These are phyloP conservation scores for Quercus parvula DNA, from an alignment of 306 rosid species.

Conservation along the genomic window DNA sequence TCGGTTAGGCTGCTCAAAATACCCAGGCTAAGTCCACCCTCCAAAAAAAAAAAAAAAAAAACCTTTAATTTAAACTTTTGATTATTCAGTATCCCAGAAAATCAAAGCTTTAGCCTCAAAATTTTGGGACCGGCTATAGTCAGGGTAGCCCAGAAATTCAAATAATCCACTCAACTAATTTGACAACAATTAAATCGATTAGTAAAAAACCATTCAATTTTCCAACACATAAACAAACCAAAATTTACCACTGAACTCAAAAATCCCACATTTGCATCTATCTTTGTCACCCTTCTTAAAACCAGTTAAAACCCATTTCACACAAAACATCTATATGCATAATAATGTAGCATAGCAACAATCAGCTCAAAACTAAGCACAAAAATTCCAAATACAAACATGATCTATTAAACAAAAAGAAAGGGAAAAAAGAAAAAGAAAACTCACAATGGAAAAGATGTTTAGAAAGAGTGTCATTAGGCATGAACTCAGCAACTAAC, in stretches of 20 bases:
- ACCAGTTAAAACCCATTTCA: background rate
- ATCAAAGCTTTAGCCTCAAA: background rate
- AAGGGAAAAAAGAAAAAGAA: background rate
- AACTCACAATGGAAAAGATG: conserved; percentile 90
- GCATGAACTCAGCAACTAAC: conserved; percentile 97
- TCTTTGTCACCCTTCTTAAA: background rate
- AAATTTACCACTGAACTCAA: background rate
- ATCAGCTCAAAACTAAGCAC: background rate
- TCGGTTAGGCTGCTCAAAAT: background rate
- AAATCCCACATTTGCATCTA: background rate
- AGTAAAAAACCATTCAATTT: background rate
- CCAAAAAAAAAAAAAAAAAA: background rate
- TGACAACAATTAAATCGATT: background rate
- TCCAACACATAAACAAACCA: background rate
- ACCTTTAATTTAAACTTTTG: background rate
- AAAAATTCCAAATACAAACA: background rate
- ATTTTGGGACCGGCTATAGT: background rate
- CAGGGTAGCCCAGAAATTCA: background rate
- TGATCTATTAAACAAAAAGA: background rate
- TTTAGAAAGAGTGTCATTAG: conserved; percentile 90
- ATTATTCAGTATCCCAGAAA: background rate
- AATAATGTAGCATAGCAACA: background rate
- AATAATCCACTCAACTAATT: background rate
- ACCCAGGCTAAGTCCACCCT: background rate
- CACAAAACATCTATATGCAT: background rate